phyloP scores from a whole-genome alignment of 257 asterid genomes.

The Penstemon davidsonii region DNA sequence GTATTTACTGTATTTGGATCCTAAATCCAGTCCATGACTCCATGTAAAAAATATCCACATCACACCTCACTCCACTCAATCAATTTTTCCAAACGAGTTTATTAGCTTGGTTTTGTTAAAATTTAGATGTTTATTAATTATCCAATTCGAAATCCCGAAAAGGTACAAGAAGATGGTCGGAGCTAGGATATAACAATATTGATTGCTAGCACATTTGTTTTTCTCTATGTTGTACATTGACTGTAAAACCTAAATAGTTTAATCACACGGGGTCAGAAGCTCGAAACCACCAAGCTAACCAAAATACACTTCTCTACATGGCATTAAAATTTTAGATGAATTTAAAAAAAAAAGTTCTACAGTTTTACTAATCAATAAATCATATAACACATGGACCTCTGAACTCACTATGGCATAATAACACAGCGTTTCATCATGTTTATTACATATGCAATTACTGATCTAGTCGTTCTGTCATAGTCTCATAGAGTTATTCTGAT shows the following conservation, averaged over 20 bases:
- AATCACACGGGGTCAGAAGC: slow-evolving; percentile 5
- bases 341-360: too few relatives aligned
- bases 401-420: not conserved
- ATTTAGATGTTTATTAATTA: slow-evolving; percentile 4
- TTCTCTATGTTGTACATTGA: not conserved
- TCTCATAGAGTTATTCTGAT: not conserved
- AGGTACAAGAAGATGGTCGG: not conserved
- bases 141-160: slow-evolving; percentile 3
- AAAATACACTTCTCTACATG: slow-evolving; percentile 5
- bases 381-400: too few relatives aligned
- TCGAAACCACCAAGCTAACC: slow-evolving; percentile 11
- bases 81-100: slow-evolving; percentile 19
- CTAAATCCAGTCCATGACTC: too few relatives aligned
- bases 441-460: not conserved
- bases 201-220: too few relatives aligned
- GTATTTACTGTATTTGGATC: too few relatives aligned
- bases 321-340: not conserved
- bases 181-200: too few relatives aligned
- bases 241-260: slow-evolving; percentile 8
- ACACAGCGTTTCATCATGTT: slow-evolving; percentile 6
- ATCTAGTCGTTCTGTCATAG: not conserved
- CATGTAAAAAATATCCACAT: too few relatives aligned
- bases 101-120: slow-evolving; percentile 12
- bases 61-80: not conserved
- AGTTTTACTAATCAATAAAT: too few relatives aligned